phyloP scores from a whole-genome alignment of 2,329 filamentous ascomycete species.

The Pseudopyricularia cyperi region DNA sequence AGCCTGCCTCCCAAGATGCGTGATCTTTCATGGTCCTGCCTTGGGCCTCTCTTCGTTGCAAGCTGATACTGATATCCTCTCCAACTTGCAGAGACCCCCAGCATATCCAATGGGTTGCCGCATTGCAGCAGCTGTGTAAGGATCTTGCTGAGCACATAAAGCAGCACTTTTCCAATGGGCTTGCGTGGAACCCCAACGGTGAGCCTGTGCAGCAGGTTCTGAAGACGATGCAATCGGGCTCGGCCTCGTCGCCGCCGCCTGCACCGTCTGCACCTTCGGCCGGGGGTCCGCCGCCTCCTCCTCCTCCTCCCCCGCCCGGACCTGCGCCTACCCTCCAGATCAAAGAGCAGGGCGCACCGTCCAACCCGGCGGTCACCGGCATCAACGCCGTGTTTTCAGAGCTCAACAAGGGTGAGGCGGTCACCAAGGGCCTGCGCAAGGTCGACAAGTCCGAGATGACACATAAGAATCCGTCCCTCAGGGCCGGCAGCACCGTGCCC shows the following conservation, averaged over 20 bases:
- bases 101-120: conserved; percentile 78
- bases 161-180: conserved; percentile 64
- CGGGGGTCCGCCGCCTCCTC: conserved; percentile 44
- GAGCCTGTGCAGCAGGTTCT: conserved; percentile 56
- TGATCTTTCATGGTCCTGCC: not conserved
- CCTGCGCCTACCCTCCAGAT: conserved; percentile 54
- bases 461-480: conserved; percentile 88
- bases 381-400: conserved; percentile 85
- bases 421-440: conserved; percentile 81
- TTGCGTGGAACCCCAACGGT: conserved; percentile 76
- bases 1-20: conserved; percentile 2
- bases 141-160: conserved; percentile 75
- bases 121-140: conserved; percentile 86
- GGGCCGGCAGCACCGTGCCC: conserved; percentile 58
- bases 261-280: conserved; percentile 33
- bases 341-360: conserved; percentile 31
- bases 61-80: conserved; percentile 5
- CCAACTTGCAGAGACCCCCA: conserved; percentile 48
- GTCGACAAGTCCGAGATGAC: conserved; percentile 96
- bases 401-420: conserved; percentile 76
- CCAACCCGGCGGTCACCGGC: conserved; percentile 38
- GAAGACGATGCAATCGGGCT: conserved; percentile 39
- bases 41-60: not conserved
- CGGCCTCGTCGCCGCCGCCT: conserved; percentile 34
- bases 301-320: conserved; percentile 58